A percentile compares a stretch with the other conserved stretches of the same genome.
Evolutionary conservation across 2,329 filamentous ascomycete species (phyloP).

Genomic region (Colletotrichum sp.): DNA sequence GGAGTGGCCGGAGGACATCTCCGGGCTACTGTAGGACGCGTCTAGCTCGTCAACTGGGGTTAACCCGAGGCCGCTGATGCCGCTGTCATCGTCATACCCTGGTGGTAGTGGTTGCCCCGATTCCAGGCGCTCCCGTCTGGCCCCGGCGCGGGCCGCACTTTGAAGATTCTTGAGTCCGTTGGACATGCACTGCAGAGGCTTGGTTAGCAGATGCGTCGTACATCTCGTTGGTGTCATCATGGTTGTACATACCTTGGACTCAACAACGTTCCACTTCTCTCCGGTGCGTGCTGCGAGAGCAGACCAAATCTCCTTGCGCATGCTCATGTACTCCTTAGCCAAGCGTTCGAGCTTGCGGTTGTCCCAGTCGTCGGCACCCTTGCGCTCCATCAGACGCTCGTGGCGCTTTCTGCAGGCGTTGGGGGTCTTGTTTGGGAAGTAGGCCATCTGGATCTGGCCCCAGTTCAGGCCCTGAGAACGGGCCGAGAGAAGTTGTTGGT

Average conservation of each 20-base stretch:
- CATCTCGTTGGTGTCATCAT: not conserved
- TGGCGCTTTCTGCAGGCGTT: slow-evolving; percentile 92
- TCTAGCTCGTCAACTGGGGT: slow-evolving; percentile 65
- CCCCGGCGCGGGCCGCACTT: slow-evolving; percentile 68
- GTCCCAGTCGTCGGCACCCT: slow-evolving; percentile 80
- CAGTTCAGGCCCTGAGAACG: slow-evolving; percentile 81
- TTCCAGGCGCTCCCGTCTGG: slow-evolving; percentile 68
- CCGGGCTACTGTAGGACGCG: slow-evolving; percentile 61
- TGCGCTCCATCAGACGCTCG: slow-evolving; percentile 80
- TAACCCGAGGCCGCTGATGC: slow-evolving; percentile 66
- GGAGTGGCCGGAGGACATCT: slow-evolving; percentile 50
- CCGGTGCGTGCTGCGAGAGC: slow-evolving; percentile 74
- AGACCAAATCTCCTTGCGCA: slow-evolving; percentile 83
- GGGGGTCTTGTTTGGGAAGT: slow-evolving; percentile 78
- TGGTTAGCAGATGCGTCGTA: slow-evolving; percentile 10
- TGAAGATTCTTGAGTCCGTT: slow-evolving; percentile 83
- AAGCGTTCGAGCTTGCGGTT: slow-evolving; percentile 75
- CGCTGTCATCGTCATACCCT: slow-evolving; percentile 73
- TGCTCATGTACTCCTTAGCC: slow-evolving; percentile 78
- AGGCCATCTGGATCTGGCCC: slow-evolving; percentile 76
- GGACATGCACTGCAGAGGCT: slow-evolving; percentile 71
- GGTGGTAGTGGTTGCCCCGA: slow-evolving; percentile 42
- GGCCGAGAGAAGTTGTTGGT: slow-evolving; percentile 74
- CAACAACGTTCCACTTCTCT: slow-evolving; percentile 80
- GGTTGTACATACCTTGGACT: slow-evolving; percentile 59